These are phyloP conservation scores for Wallacemonas sp. DNA, from an alignment of 208 protist species.

Conservation along the genomic window DNA sequence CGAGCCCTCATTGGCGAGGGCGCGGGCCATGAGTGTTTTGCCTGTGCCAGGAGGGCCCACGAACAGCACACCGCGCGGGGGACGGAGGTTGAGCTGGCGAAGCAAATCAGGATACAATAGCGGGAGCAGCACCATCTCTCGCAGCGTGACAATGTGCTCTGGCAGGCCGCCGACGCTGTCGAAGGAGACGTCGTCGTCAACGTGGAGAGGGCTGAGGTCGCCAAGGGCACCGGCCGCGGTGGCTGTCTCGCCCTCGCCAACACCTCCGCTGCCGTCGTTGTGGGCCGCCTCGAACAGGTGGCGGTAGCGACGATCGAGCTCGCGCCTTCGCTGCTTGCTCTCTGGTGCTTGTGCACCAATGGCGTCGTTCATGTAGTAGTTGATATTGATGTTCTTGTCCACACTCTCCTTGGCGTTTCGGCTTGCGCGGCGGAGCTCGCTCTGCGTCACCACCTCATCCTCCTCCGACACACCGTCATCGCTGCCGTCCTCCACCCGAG, in stretches of 20 bases:
- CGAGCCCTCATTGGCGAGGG: slow-evolving; percentile 98
- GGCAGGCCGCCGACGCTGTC: slow-evolving; percentile 78
- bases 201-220: slow-evolving; percentile 60
- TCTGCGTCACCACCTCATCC: slow-evolving; percentile 22
- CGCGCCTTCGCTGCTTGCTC: slow-evolving; percentile 3
- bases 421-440: slow-evolving; percentile 22
- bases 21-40: slow-evolving; percentile 99
- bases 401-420: slow-evolving; percentile 57
- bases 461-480: slow-evolving; percentile 15
- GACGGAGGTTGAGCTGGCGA: slow-evolving; percentile 37
- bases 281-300: neutral
- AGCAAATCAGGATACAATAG: slow-evolving; percentile 74
- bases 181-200: slow-evolving; percentile 67
- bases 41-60: slow-evolving; percentile 99
- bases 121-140: slow-evolving; percentile 84
- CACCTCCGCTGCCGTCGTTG: neutral
- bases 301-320: slow-evolving; percentile 16
- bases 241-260: neutral
- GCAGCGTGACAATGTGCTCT: slow-evolving; percentile 69
- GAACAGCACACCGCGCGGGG: slow-evolving; percentile 98
- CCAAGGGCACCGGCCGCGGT: slow-evolving; percentile 33
- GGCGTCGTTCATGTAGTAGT: slow-evolving; percentile 59
- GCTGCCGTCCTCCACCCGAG: slow-evolving; percentile 4
- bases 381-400: slow-evolving; percentile 56
- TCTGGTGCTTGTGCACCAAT: slow-evolving; percentile 16